A percentile compares a stretch with the other conserved stretches of the same genome.
Evolutionary conservation across 139 green algal species (phyloP).

Genomic region (Astrephomene gubernaculifera): DNA sequence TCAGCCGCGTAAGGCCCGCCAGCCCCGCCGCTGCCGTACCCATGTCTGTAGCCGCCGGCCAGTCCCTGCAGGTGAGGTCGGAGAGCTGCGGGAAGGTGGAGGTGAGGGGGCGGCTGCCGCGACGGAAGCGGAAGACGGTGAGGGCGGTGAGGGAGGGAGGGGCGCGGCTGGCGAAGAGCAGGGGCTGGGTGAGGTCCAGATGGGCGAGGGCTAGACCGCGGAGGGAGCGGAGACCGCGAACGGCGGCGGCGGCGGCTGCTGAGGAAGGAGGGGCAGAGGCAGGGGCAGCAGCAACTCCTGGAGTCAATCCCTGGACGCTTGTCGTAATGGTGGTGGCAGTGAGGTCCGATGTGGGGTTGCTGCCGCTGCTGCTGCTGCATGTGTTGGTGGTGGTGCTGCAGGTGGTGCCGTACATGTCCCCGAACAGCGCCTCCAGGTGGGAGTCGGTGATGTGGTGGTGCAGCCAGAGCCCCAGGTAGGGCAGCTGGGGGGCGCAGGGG

Average conservation of each 20-base stretch:
- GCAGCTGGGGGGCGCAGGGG: not conserved
- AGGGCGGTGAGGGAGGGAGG: constrained; percentile 6
- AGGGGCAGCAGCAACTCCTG: no score
- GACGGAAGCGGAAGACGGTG: not conserved
- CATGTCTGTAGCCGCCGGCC: constrained; percentile 1
- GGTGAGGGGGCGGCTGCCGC: constrained; percentile 5
- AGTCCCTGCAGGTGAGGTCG: constrained; percentile 16
- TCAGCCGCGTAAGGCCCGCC: not conserved
- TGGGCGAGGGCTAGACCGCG: constrained; percentile 5
- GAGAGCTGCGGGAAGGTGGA: constrained; percentile 12
- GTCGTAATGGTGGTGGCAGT: not conserved
- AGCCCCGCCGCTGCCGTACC: not conserved
- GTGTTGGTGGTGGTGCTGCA: no score
- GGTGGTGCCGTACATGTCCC: no score
- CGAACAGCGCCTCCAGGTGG: constrained; percentile 10
- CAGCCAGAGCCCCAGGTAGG: constrained; percentile 28
- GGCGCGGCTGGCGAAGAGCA: not conserved
- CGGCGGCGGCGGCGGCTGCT: no score
- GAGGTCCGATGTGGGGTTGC: not conserved
- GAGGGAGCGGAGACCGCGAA: not conserved
- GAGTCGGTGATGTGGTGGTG: not conserved
- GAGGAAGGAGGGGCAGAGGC: no score
- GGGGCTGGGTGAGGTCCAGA: constrained; percentile 18
- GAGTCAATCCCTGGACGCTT: no score
- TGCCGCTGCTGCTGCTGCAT: not conserved